Percentiles rank a stretch among this genome's conserved stretches.
These are phyloP conservation scores for Rhynchospora breviuscula DNA, from an alignment of 176 grass and related monocot genomes.

Conservation along the genomic window DNA sequence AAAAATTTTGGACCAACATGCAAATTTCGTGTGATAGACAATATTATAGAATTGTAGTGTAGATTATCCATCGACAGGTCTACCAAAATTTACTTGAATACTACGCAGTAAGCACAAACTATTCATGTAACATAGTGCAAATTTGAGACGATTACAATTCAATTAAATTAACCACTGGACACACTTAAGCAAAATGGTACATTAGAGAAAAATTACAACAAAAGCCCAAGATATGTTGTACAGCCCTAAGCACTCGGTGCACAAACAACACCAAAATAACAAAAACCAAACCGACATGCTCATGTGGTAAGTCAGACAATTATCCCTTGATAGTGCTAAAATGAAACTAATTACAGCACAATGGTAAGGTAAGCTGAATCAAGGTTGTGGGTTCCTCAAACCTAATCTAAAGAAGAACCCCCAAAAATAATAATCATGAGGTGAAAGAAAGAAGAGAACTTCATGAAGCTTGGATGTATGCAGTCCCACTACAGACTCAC, in stretches of 20 bases:
- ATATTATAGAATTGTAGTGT: background rate
- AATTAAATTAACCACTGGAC: slow-evolving; percentile 10
- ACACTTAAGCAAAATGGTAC: slow-evolving; percentile 22
- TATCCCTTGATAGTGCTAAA: slow-evolving; percentile 22
- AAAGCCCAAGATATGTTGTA: slow-evolving; percentile 23
- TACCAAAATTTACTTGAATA: background rate
- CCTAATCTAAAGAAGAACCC: slow-evolving; percentile 37
- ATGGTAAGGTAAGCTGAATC: background rate
- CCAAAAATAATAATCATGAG: slow-evolving; percentile 49
- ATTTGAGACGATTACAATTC: background rate
- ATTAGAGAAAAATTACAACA: slow-evolving; percentile 25
- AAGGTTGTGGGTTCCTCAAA: slow-evolving; percentile 15
- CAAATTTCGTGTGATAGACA: background rate
- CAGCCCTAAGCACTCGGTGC: slow-evolving; percentile 19
- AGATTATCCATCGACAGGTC: background rate
- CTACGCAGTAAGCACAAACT: background rate
- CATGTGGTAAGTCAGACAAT: slow-evolving; percentile 38
- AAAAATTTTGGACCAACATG: background rate
- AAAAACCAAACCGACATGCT: slow-evolving; percentile 30
- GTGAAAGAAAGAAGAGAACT: slow-evolving; percentile 23
- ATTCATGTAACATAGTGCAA: background rate
- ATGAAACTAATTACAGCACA: slow-evolving; percentile 70
- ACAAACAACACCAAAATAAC: slow-evolving; percentile 29
- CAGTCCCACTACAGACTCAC: slow-evolving; percentile 20
- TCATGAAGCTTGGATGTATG: slow-evolving; percentile 37